Conservation (phyloP, 805 yeast species). For the Sugiyamaella floridensis region DNA sequence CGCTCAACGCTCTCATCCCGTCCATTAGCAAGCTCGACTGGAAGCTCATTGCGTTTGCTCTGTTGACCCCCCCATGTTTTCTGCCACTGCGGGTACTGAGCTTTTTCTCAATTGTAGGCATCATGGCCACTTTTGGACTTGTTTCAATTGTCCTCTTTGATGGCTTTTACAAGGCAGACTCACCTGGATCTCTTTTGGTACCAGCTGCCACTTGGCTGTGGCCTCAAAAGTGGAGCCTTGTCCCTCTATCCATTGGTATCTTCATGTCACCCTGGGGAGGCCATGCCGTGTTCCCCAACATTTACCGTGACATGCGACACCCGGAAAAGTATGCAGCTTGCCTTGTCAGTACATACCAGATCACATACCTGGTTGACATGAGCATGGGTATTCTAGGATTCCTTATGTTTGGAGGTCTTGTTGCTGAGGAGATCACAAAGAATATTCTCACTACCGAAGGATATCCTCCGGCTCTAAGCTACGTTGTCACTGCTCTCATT, state of each 20-base stretch:
- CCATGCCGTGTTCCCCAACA: slow-evolving; percentile 74
- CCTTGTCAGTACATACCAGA: slow-evolving; percentile 48
- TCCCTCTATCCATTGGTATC: slow-evolving; percentile 37
- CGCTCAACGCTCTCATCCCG: slow-evolving; percentile 64
- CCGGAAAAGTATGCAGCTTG: slow-evolving; percentile 53
- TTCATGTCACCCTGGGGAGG: slow-evolving; percentile 71
- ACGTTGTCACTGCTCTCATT: slow-evolving; percentile 52
- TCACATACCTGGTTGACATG: slow-evolving; percentile 53
- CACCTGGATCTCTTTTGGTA: slow-evolving; percentile 69
- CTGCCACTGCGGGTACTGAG: slow-evolving; percentile 70
- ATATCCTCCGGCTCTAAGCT: slow-evolving; percentile 55
- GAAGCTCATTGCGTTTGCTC: slow-evolving; percentile 49
- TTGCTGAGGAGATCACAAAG: slow-evolving; percentile 70
- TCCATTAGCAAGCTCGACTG: slow-evolving; percentile 45
- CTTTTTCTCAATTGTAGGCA: slow-evolving; percentile 62
- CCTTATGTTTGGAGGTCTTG: slow-evolving; percentile 67
- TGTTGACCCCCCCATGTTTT: slow-evolving; percentile 74
- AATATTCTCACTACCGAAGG: slow-evolving; percentile 60
- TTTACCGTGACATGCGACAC: slow-evolving; percentile 67
- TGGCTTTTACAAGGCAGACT: slow-evolving; percentile 51
- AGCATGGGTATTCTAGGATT: slow-evolving; percentile 60
- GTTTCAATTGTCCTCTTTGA: slow-evolving; percentile 51
- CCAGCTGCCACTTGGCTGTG: slow-evolving; percentile 61
- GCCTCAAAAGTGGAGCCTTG: slow-evolving; percentile 51
- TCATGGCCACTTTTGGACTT: slow-evolving; percentile 59